These are phyloP conservation scores for Jackrogersella minutella DNA, from an alignment of 495 filamentous ascomycete genomes.

Conservation along the genomic window DNA sequence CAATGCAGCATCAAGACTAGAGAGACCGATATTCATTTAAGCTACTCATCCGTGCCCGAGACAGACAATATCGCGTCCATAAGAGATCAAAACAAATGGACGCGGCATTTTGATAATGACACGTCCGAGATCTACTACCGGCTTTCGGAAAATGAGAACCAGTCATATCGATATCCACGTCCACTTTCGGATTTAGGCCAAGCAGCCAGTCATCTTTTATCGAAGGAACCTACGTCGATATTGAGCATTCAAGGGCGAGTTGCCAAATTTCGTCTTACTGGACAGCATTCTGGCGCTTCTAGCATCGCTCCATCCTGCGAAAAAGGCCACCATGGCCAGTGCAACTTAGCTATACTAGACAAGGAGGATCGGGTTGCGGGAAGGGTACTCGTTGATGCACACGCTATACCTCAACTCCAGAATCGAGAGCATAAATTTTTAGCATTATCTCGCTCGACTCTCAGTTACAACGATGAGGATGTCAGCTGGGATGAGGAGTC, in stretches of 20 bases:
- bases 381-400: background rate
- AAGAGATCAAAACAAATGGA: background rate
- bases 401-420: background rate
- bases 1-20: background rate
- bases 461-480: background rate
- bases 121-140: background rate
- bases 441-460: background rate
- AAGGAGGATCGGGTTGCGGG: background rate
- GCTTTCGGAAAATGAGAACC: background rate
- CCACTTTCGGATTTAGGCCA: background rate
- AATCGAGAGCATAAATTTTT: background rate
- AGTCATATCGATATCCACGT: background rate
- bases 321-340: background rate
- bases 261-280: background rate
- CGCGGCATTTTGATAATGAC: background rate
- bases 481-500: background rate
- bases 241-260: background rate
- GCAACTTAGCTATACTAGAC: background rate
- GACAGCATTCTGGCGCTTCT: background rate
- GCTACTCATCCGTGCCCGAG: background rate
- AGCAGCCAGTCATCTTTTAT: background rate
- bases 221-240: background rate
- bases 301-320: background rate
- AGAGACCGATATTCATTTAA: background rate
- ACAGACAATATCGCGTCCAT: background rate